Base-by-base conservation (phyloP, 495 filamentous ascomycete species). In the Penicillium odoratum region DNA sequence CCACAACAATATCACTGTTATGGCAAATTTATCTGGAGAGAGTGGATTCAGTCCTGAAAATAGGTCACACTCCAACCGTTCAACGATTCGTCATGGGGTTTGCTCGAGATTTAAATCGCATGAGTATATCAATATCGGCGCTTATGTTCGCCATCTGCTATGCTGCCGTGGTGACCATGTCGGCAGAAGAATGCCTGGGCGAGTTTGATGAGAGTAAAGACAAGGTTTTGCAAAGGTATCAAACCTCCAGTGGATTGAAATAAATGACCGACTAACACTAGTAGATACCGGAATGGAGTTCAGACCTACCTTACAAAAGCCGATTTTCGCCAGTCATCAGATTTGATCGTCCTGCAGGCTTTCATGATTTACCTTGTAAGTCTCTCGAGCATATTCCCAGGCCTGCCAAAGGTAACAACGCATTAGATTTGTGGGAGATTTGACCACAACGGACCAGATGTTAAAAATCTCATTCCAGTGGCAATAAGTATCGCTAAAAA, bases 111-210 rank as follows among this genome's bases (percentile, higher is more conserved):
- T 25, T 36, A 26, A 92, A 60, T 21, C 21, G 2, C 21, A 21
- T 21, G 21, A 21, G 21, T 21, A 21, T 21, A 21, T 1, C 21
- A 21, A 21, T 21, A 21, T 21, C 21, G 2, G 81, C 82, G 15
- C 63, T 92, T 18, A 76, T 91, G 65, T 91, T 91, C 56, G 75
- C 86, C 5, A 85, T 92, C 25, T 92, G 89, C 62, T 90, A 88
- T 66, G 82, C 83, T 42, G 82, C 85, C 0, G 80, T 88, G 26
- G 85, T 83, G 0, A 85, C 84, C 5, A 75, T 91, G 67, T 77
- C 81, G 10, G 48, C 63, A 7, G 55, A 58, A 0, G 59, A 62
- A 11, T 79, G 74, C 51, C 34, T n/a, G 11, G 26, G 10, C 9
- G 56, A 59, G 29, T 51, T 21, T 21, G 21, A 21, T 21, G 21